Evolutionary conservation across 805 yeast species (phyloP).

Genomic region (Candida michaelii): DNA sequence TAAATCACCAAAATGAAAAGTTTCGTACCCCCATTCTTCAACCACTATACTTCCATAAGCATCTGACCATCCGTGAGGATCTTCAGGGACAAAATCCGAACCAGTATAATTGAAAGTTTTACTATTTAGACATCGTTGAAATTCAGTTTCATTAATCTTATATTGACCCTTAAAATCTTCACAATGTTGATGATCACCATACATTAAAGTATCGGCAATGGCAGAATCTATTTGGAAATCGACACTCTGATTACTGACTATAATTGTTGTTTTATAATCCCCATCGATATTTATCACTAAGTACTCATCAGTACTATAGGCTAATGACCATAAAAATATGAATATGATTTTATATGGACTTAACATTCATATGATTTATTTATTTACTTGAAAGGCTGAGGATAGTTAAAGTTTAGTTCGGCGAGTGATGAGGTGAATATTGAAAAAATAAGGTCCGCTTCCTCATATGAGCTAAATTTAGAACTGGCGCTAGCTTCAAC

Average conservation of each 20-base stretch:
- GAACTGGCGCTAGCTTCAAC: no score
- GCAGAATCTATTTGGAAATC: conserved; percentile 3
- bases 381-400: no score
- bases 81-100: background rate
- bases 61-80: conserved; percentile 1
- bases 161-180: background rate
- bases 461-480: no score
- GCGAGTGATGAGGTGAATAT: no score
- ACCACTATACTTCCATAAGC: background rate
- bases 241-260: background rate
- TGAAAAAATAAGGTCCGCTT: no score
- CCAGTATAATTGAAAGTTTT: background rate
- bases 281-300: background rate
- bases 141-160: background rate
- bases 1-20: background rate
- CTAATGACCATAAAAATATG: background rate
- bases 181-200: background rate
- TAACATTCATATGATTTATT: background rate
- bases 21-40: background rate
- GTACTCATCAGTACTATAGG: background rate
- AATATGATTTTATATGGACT: background rate
- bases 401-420: no score
- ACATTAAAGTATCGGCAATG: background rate
- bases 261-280: background rate
- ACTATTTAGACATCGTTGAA: background rate